A percentile compares a stretch with the other conserved stretches of the same genome.
phyloP scores from a whole-genome alignment of 75 land plant species.

The Chamaecyparis obtusa region DNA sequence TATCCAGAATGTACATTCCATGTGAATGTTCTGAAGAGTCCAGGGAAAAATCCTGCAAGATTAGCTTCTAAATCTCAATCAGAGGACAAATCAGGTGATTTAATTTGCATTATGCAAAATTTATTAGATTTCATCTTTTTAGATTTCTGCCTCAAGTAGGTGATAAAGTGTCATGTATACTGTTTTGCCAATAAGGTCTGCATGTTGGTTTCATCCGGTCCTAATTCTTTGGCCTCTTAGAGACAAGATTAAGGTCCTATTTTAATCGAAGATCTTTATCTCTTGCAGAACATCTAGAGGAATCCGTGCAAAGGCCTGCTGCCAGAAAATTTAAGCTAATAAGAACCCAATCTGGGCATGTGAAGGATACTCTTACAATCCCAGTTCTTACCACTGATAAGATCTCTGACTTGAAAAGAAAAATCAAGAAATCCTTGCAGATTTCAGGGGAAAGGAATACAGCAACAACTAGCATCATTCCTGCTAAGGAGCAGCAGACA shows the following conservation, averaged over 20 bases:
- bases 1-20: slow-evolving; percentile 40
- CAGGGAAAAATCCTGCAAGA: slow-evolving; percentile 16
- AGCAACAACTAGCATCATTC: slow-evolving; percentile 19
- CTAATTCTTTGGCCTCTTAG: not conserved
- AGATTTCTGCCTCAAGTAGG: not conserved
- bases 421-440: slow-evolving; percentile 34
- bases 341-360: slow-evolving; percentile 29
- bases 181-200: not conserved
- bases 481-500: slow-evolving; percentile 11
- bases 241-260: not conserved
- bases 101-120: not conserved
- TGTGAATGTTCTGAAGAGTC: slow-evolving; percentile 30
- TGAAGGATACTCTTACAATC: slow-evolving; percentile 35
- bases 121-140: not conserved
- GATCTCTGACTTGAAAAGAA: slow-evolving; percentile 41
- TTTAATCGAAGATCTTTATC: not conserved
- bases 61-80: not conserved
- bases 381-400: slow-evolving; percentile 51
- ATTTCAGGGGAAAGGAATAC: slow-evolving; percentile 33
- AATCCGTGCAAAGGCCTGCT: slow-evolving; percentile 22
- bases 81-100: slow-evolving; percentile 14
- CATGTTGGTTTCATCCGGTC: not conserved
- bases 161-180: not conserved
- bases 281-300: slow-evolving; percentile 12
- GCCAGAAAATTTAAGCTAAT: slow-evolving; percentile 44